Conservation (phyloP, 2,329 filamentous ascomycete genomes). For the Ophiostoma piceae region DNA sequence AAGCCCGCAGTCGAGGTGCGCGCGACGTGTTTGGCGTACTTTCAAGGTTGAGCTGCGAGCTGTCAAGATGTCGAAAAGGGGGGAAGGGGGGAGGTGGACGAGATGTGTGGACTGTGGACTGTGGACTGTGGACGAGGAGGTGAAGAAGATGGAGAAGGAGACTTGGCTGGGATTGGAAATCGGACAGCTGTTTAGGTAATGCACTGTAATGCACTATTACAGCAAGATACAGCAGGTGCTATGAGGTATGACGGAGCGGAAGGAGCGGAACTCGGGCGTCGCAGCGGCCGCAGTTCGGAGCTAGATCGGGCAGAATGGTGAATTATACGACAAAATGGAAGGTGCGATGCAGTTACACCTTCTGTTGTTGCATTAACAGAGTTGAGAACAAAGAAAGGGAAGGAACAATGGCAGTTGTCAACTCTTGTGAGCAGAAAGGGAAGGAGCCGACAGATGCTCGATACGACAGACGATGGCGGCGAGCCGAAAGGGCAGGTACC, state of each 20-base stretch:
- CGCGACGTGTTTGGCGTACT: constrained; percentile 1
- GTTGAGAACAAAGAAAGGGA: constrained; percentile 4
- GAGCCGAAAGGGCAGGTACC: constrained; percentile 4
- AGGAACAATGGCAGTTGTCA: constrained; percentile 1
- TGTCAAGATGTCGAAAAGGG: not conserved
- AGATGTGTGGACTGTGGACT: not conserved
- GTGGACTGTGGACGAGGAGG: not conserved
- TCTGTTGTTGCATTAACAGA: not conserved
- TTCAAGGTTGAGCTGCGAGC: constrained; percentile 3
- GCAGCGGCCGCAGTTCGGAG: constrained; percentile 17
- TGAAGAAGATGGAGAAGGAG: constrained; percentile 12
- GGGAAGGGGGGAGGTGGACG: constrained; percentile 1
- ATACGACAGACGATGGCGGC: not conserved
- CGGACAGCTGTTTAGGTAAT: constrained; percentile 2
- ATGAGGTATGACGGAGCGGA: constrained; percentile 18
- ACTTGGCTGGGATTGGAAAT: not conserved
- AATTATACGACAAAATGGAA: not conserved
- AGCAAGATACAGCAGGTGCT: not conserved
- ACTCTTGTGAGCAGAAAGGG: not conserved
- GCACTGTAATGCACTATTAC: not conserved
- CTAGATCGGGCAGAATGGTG: not conserved
- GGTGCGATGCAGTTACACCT: not conserved
- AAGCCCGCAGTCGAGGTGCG: not conserved
- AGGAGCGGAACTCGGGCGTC: constrained; percentile 19
- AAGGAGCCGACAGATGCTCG: not conserved